Base-by-base conservation (phyloP, 2,329 filamentous ascomycete species). In the Colletotrichum cuscutae region DNA sequence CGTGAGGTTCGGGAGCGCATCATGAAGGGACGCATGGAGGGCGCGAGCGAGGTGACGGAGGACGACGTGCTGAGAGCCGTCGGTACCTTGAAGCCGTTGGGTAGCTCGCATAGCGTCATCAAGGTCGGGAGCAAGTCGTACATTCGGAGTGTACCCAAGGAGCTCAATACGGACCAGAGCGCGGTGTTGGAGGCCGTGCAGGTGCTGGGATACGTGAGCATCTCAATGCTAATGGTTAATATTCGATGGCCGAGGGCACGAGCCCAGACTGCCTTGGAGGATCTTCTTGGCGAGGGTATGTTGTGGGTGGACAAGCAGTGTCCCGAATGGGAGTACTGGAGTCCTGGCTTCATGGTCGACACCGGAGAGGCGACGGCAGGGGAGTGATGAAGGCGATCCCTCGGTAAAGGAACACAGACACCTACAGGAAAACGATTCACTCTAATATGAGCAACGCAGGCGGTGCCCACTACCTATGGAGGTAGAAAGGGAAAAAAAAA, bases 31-130 rank as follows among this genome's bases (percentile, higher is more conserved):
- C 89, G 92, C 71, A 92, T 93, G 77, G 92, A 95, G 76, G 95
- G 95, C 57, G 91, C 92, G 8, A 89, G 94, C 70, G 91, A 94
- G 79, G 91, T 98, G 62, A 93, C 93, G 8, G 95, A 98, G 87
- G 97, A 98, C 82, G 97, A 99, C 81, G 92, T 99, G 53, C 89
- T 97, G 67, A 91, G 95, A 24, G 96, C 97, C 0, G 95, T 98
- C 6, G 93, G 93, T 74, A 95, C 95, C 13, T 89, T 99, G 28
- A 91, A 93, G 77, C 97, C 97, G 0, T 89, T 99, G 2, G 95
- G 95, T 0, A 95, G 94, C 0, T 94, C 95, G 22, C 98, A 98
- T 83, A 93, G 91, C 30, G 92, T 98, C 70, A 89, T 98, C 75
- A 91, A 89, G 67, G 94, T 99, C 73, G 97, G 97, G 8, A 91